Conservation (phyloP, 2,329 filamentous ascomycete species). For the Aspergillus sp. region DNA sequence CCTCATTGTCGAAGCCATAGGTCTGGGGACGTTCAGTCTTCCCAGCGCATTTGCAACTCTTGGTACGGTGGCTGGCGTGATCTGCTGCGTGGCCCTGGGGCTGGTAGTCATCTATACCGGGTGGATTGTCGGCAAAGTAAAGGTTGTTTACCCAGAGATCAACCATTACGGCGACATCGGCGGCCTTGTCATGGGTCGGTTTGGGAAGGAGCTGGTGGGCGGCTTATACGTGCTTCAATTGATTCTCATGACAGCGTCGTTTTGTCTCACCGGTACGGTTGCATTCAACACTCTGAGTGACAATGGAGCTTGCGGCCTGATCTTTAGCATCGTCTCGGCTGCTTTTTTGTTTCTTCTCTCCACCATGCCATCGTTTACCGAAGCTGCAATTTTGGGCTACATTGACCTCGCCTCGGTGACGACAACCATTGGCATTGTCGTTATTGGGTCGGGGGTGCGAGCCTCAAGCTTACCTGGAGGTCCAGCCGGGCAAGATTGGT, state of each 20-base stretch:
- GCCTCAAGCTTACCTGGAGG: neutral
- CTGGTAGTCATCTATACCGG: constrained; percentile 41
- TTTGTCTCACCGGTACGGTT: constrained; percentile 47
- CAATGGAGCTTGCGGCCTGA: constrained; percentile 31
- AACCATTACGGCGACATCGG: constrained; percentile 46
- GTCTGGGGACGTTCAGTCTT: constrained; percentile 46
- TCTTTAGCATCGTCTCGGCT: constrained; percentile 44
- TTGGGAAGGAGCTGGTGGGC: constrained; percentile 40
- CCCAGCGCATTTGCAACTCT: constrained; percentile 45
- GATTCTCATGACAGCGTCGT: constrained; percentile 43
- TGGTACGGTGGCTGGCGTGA: constrained; percentile 46
- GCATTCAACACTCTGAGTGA: constrained; percentile 43
- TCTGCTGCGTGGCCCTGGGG: constrained; percentile 39
- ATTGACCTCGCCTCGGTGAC: constrained; percentile 34
- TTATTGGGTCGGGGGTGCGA: constrained; percentile 29
- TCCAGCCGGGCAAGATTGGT: constrained; percentile 1
- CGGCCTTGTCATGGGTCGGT: constrained; percentile 39
- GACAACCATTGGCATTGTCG: constrained; percentile 29
- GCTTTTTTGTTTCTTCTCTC: constrained; percentile 30
- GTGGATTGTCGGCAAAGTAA: constrained; percentile 41
- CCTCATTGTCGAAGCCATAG: constrained; percentile 50
- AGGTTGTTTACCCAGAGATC: constrained; percentile 35
- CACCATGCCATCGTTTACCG: constrained; percentile 31
- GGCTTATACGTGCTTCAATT: constrained; percentile 44
- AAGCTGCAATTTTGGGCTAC: constrained; percentile 33